Base-by-base conservation (phyloP, 495 filamentous ascomycete species). In the Bacidia gigantensis region DNA sequence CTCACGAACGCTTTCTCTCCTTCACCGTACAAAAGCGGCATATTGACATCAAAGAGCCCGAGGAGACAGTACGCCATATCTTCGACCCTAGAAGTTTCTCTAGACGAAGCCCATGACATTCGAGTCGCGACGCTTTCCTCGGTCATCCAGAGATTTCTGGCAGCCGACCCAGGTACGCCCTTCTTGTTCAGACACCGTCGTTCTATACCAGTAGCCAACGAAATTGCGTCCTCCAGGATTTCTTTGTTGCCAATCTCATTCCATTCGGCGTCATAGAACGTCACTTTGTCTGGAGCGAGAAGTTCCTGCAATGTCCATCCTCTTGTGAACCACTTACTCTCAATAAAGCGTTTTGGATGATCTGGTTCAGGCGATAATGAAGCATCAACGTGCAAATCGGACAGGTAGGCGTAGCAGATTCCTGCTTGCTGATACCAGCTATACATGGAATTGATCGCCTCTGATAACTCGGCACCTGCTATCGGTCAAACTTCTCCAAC, bases 21-120 rank as follows among this genome's bases (percentile, higher is more conserved):
- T 45, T 74, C 69, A 2, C 72, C 69, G 39, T 73, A 74, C 0
- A 73, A 54, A 25, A 73, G 25, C 0, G 70, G 68, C 67, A 74
- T 72, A 48, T 58, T 67, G 46, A 74, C 58, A 21, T 56, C 60
- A 41, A 74, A 73, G 10, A 74, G 51, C 0, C 70, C 71, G 18
- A 74, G 49, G 1, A 74, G 49, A 39, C 62, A 67, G 52, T 74
- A 74, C 1, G 69, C 68, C 14, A 56, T 56, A 50, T 74, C 71
- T 57, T 71, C 66, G 12, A 48, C 29, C 2, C 66, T 44, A 0
- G 57, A 67, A 0, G 67, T 70, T 2, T 46, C 23, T 38, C 68
- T 46, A 9, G 54, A 46, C 1, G 67, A 57, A 3, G 62, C 66
- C 69, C 68, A 72, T 18, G 62, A 62, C 69, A 72, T 71, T 2